Conservation (phyloP, 306 rosid species). For the Purshia tridentata region DNA sequence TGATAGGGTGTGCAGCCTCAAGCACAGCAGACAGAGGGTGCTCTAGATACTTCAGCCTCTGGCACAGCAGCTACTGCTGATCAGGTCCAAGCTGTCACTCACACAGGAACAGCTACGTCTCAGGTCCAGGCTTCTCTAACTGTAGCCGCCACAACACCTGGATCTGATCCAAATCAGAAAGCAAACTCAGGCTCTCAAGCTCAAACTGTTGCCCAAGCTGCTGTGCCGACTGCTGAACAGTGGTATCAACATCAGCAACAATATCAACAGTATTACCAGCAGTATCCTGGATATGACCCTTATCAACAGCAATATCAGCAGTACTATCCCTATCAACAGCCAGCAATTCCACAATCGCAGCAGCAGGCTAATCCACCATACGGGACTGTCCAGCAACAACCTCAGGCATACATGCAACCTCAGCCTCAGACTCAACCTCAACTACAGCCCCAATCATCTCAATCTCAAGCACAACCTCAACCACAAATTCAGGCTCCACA, state of each 20-base stretch:
- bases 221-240: slow-evolving; percentile 63
- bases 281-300: slow-evolving; percentile 86
- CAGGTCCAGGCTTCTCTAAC: slow-evolving; percentile 62
- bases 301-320: slow-evolving; percentile 90
- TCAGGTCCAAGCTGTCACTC: slow-evolving; percentile 50
- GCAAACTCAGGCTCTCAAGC: slow-evolving; percentile 56
- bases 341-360: slow-evolving; percentile 56
- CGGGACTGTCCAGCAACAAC: slow-evolving; percentile 39
- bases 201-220: slow-evolving; percentile 53
- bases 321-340: slow-evolving; percentile 79
- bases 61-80: slow-evolving; percentile 45
- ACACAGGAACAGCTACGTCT: slow-evolving; percentile 41
- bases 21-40: slow-evolving; percentile 50
- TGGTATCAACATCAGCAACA: slow-evolving; percentile 92
- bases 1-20: slow-evolving; percentile 79
- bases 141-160: slow-evolving; percentile 43
- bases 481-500: slow-evolving; percentile 32
- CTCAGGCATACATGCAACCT: slow-evolving; percentile 35
- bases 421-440: slow-evolving; percentile 42
- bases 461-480: slow-evolving; percentile 41
- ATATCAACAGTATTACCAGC: slow-evolving; percentile 90
- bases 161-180: slow-evolving; percentile 60
- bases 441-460: slow-evolving; percentile 31
- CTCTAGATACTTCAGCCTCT: slow-evolving; percentile 49
- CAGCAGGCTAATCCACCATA: slow-evolving; percentile 52